These are phyloP conservation scores for Knoxia roxburghii DNA, from an alignment of 257 asterid species.

Conservation along the genomic window DNA sequence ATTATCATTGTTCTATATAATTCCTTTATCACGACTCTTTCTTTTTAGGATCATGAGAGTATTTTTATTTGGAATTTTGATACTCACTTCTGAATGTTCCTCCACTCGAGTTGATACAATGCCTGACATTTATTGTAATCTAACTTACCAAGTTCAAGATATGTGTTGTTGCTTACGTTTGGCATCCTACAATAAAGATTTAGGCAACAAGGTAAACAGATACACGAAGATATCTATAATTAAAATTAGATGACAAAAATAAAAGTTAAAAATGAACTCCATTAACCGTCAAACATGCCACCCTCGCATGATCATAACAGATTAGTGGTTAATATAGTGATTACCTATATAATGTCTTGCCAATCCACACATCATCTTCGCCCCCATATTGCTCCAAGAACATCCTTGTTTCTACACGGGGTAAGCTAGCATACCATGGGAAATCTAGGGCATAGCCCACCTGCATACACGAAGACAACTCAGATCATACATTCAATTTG, in stretches of 20 bases:
- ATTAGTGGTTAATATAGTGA: neutral
- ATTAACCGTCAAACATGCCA: too few relatives aligned
- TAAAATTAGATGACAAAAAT: neutral
- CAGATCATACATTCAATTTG: too few relatives aligned
- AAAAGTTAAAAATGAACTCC: neutral
- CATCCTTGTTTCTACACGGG: constrained; percentile 70
- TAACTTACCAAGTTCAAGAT: constrained; percentile 64
- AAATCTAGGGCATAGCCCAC: constrained; percentile 73
- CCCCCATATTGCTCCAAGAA: constrained; percentile 82
- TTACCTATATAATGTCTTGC: constrained; percentile 84
- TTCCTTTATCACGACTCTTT: too few relatives aligned
- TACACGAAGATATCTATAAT: too few relatives aligned
- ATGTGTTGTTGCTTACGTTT: constrained; percentile 51
- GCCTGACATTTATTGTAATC: constrained; percentile 74
- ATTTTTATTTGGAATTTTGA: too few relatives aligned
- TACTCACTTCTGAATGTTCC: constrained; percentile 56
- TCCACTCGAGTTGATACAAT: constrained; percentile 69
- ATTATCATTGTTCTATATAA: too few relatives aligned
- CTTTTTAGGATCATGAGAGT: too few relatives aligned
- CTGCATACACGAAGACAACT: too few relatives aligned
- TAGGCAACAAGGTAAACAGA: too few relatives aligned
- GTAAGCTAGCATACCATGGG: constrained; percentile 74
- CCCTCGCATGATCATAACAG: too few relatives aligned
- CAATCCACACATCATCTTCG: constrained; percentile 92
- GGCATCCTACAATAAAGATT: constrained; percentile 50